Base-by-base conservation (phyloP, 1,139 yeast genomes). In the Sugiyamaella sp. region DNA sequence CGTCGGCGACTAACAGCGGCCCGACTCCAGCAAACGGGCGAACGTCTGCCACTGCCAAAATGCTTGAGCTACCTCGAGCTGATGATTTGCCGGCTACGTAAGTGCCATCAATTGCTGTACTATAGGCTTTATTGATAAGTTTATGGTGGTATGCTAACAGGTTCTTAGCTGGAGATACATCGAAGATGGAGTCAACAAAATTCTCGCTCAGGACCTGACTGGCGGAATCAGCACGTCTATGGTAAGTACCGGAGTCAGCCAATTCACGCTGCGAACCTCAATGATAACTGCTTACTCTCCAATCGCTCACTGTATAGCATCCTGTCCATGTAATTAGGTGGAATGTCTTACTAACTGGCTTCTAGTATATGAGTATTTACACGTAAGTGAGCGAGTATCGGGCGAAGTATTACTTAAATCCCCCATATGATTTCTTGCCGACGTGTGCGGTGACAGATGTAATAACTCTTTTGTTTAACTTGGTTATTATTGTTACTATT, bases 321-420 rank as follows among this genome's bases (percentile, higher is more conserved):
- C 16, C 4, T 4, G 25, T 19, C 9, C 4, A 16, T 12, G 32
- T 16, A n/a, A 19, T 24, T 8, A 19, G 21, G 14, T 2, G 14
- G 16, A 22, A 39, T 5, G 17, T n/a, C 1, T 41, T 33, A 40
- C 51, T 49, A 41, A 45, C 54, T 9, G 9, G n/a, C 8, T 46
- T 35, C 5, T 40, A 65, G 63, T 73, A 72, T 58, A 72, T 73
- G 74, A 70, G 69, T 52, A 68, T 73, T 56, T 74, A 74, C 58
- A 73, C 77, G 63, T 67, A 58, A 39, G 68, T 57, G 8, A 20
- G 25, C 20, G 20, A 14, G 16, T 6, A 22, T 5, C 51, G n/a
- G n/a, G n/a, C n/a, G n/a, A n/a, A n/a, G n/a, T n/a, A n/a, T n/a
- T n/a, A n/a, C n/a, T n/a, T n/a, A n/a, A n/a, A n/a, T n/a, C n/a